Evolutionary conservation across 2,329 filamentous ascomycete species (phyloP).

Genomic region (Aspergillus ochraceus): DNA sequence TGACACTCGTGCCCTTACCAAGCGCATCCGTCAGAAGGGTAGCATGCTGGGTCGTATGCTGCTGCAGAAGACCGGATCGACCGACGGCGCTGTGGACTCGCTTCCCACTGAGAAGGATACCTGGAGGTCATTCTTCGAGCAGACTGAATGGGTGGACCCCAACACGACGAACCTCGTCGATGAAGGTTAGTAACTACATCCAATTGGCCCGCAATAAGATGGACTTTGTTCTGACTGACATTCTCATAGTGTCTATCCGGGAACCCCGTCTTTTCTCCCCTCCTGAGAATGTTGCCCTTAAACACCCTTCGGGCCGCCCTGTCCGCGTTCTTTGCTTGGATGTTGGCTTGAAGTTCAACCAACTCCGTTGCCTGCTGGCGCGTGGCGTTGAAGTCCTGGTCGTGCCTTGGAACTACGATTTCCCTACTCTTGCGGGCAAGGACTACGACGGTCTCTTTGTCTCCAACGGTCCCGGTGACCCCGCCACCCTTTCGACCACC

Average conservation of each 20-base stretch:
- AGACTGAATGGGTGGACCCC: constrained; percentile 85
- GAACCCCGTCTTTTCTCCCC: constrained; percentile 83
- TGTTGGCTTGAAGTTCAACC: constrained; percentile 98
- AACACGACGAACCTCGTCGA: constrained; percentile 91
- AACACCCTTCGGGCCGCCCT: constrained; percentile 83
- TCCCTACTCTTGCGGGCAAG: constrained; percentile 71
- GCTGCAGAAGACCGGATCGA: constrained; percentile 61
- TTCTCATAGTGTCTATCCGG: constrained; percentile 75
- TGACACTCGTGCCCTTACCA: constrained; percentile 90
- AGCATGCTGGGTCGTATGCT: constrained; percentile 94
- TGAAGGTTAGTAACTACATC: constrained; percentile 69
- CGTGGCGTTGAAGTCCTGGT: constrained; percentile 92
- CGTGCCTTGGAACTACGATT: constrained; percentile 95
- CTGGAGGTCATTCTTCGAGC: constrained; percentile 67
- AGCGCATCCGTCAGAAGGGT: constrained; percentile 88
- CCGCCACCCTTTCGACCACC: constrained; percentile 75
- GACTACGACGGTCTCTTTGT: constrained; percentile 97
- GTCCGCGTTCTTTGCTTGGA: constrained; percentile 90
- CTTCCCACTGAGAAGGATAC: constrained; percentile 43
- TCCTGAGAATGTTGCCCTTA: constrained; percentile 66
- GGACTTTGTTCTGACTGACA: constrained; percentile 33
- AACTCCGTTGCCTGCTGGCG: constrained; percentile 86
- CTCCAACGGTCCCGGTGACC: constrained; percentile 96
- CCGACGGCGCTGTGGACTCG: constrained; percentile 37
- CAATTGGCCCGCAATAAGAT: not conserved